phyloP scores from a whole-genome alignment of 2,329 filamentous ascomycete species.

The Ceratocystis colombiana region DNA sequence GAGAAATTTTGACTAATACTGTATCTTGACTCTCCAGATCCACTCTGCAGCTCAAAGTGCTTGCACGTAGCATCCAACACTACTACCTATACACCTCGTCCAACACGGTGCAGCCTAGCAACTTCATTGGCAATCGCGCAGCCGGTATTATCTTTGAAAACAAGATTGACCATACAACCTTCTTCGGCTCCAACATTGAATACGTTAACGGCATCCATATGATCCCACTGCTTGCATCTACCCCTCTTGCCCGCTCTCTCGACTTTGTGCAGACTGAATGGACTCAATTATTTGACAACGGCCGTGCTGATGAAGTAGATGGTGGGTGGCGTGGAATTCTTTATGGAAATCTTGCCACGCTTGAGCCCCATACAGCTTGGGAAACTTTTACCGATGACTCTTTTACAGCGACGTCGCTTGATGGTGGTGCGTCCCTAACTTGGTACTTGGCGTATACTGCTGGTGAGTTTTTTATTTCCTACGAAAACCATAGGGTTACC shows the following conservation, averaged over 20 bases:
- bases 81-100: conserved; percentile 72
- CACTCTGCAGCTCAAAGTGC: conserved; percentile 73
- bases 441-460: conserved; percentile 78
- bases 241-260: conserved; percentile 54
- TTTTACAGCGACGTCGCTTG: conserved; percentile 60
- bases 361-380: conserved; percentile 61
- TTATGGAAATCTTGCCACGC: conserved; percentile 68
- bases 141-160: conserved; percentile 76
- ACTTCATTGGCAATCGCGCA: conserved; percentile 73
- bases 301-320: conserved; percentile 51
- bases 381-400: conserved; percentile 58
- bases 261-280: conserved; percentile 75
- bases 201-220: conserved; percentile 73
- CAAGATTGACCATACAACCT: conserved; percentile 87
- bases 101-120: conserved; percentile 59
- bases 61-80: conserved; percentile 59
- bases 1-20: not conserved
- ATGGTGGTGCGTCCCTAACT: conserved; percentile 72
- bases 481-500: not conserved
- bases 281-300: conserved; percentile 63
- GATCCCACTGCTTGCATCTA: conserved; percentile 62
- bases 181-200: conserved; percentile 65
- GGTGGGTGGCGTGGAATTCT: conserved; percentile 83
- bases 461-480: conserved; percentile 43
- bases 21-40: conserved; percentile 37